Percentiles rank a stretch among this genome's conserved stretches.
These are phyloP conservation scores for Pseudocercospora cruenta DNA, from an alignment of 2,329 filamentous ascomycete species.

Conservation along the genomic window DNA sequence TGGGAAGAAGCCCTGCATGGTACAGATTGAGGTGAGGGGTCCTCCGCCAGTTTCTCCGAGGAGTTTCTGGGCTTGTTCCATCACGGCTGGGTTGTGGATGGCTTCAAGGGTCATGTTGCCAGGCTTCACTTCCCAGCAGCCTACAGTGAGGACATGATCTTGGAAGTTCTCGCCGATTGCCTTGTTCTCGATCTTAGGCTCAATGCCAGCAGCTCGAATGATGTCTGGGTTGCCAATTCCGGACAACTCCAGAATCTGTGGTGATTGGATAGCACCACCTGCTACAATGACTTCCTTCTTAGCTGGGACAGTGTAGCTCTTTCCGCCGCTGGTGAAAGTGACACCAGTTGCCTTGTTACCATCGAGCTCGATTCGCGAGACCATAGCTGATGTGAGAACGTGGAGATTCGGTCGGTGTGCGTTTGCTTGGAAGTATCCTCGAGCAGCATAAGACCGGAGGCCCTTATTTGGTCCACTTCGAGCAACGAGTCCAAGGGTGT, in stretches of 20 bases:
- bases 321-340: constrained; percentile 46
- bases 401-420: constrained; percentile 37
- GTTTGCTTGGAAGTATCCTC: constrained; percentile 40
- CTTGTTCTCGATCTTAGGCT: constrained; percentile 48
- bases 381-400: constrained; percentile 46
- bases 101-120: constrained; percentile 36
- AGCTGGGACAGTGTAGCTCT: constrained; percentile 41
- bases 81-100: constrained; percentile 37
- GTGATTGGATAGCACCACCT: constrained; percentile 62
- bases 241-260: constrained; percentile 63
- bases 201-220: constrained; percentile 43
- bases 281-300: constrained; percentile 60
- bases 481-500: constrained; percentile 34
- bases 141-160: constrained; percentile 45
- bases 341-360: constrained; percentile 47
- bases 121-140: constrained; percentile 34
- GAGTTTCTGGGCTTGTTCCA: constrained; percentile 40
- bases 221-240: constrained; percentile 58
- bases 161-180: constrained; percentile 57
- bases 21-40: constrained; percentile 38
- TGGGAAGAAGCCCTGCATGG: constrained; percentile 44
- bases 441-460: constrained; percentile 41
- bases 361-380: constrained; percentile 52
- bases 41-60: constrained; percentile 38
- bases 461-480: constrained; percentile 37